These are phyloP conservation scores for Haplosporangium sp. DNA, from an alignment of 371 early-diverging fungal genomes.

Conservation along the genomic window DNA sequence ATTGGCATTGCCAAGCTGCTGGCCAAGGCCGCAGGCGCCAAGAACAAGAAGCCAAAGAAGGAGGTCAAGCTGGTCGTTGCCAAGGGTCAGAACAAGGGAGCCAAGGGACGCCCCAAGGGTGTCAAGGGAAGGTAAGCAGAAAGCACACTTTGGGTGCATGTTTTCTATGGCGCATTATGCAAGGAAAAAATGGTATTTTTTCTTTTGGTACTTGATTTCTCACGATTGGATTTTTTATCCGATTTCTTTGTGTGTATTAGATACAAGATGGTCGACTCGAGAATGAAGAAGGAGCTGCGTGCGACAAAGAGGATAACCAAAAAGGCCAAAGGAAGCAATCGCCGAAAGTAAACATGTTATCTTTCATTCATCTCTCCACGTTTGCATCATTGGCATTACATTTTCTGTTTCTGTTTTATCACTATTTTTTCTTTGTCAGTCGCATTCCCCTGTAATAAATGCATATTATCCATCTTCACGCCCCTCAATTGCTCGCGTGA, in stretches of 20 bases:
- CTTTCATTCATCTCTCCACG: not conserved
- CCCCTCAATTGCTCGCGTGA: not conserved
- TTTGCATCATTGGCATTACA: constrained; percentile 1
- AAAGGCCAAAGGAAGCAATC: constrained; percentile 63
- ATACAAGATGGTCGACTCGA: constrained; percentile 90
- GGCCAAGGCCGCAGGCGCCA: constrained; percentile 66
- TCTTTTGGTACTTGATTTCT: not conserved
- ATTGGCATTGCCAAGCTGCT: constrained; percentile 83
- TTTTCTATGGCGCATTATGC: no score
- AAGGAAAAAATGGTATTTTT: not conserved
- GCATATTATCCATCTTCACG: not conserved
- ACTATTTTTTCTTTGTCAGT: no score
- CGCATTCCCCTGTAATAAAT: no score
- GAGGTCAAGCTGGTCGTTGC: constrained; percentile 93
- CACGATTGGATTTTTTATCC: constrained; percentile 4
- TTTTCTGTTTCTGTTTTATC: constrained; percentile 4
- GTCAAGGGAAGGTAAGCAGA: constrained; percentile 87
- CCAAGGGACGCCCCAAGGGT: constrained; percentile 95
- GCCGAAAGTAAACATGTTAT: constrained; percentile 29
- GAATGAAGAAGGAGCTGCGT: constrained; percentile 94
- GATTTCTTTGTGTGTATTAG: constrained; percentile 14
- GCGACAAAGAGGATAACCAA: constrained; percentile 82
- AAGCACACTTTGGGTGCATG: not conserved
- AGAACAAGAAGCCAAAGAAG: constrained; percentile 79
- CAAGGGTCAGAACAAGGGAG: constrained; percentile 82